Evolutionary conservation across 2,329 filamentous ascomycete species (phyloP).

Genomic region (Trichoderma hamatum): DNA sequence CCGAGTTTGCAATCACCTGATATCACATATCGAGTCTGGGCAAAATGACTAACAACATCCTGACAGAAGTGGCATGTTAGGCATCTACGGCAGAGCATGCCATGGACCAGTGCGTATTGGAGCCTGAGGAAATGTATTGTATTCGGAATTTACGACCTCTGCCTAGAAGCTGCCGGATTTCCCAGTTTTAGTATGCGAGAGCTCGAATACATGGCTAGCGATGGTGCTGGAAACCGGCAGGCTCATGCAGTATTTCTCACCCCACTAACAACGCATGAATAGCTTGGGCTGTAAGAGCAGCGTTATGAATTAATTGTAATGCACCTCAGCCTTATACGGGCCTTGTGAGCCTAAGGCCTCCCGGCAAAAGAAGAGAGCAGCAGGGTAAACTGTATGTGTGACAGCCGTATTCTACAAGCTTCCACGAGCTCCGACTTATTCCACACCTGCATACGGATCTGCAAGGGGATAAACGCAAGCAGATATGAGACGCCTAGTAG

Average conservation of each 20-base stretch:
- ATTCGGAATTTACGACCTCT: background rate
- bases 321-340: conserved; percentile 1
- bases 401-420: background rate
- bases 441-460: background rate
- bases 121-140: background rate
- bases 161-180: background rate
- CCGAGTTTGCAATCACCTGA: background rate
- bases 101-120: background rate
- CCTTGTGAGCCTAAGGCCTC: background rate
- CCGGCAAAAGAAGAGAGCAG: background rate
- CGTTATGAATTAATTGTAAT: background rate
- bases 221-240: background rate
- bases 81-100: background rate
- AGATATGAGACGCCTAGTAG: background rate
- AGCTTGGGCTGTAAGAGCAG: background rate
- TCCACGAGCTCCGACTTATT: background rate
- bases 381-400: background rate
- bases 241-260: background rate
- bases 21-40: background rate
- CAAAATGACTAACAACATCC: background rate
- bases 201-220: background rate
- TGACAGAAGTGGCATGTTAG: background rate
- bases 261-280: background rate
- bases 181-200: background rate
- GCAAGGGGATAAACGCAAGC: background rate